Base-by-base conservation (phyloP, 192 early-diverging fungal genomes). In the Chytriomyces hyalinus region DNA sequence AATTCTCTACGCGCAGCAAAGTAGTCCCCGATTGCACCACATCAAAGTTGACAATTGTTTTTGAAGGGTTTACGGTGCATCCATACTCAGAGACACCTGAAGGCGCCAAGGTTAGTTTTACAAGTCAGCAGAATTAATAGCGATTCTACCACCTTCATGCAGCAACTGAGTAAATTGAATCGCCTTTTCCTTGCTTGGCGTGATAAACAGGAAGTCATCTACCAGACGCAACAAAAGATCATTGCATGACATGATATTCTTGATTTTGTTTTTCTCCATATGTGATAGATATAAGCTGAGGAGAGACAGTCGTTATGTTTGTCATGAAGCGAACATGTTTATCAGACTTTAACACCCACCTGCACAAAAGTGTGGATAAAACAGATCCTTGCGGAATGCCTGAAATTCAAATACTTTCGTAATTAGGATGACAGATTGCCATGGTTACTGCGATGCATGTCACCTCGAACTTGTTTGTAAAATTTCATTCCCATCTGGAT, bases 341-440 rank as follows among this genome's bases (percentile, higher is more conserved):
- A 28, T 61, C 74, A 46, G 36, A 28, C 17, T 36, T 48, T 36
- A 6, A 59, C 28, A 61, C 36, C 6, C 45, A 93, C 91, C 86
- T 94, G 92, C 96, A 98, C 64, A 98, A 87, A 6, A 95, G 62
- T 47, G 92, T 86, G 0, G 96, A 98, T 22, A 98, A 78, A 24
- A 92, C 82, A 4, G 95, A 97, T 0, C 96, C 96, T 79, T 98
- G 96, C 3, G 96, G 96, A 45, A 98, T 96, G 5, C 96, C 96
- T 49, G 17, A 57, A 13, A 36, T 36, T 36, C 36, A 36, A 36
- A 4, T 4, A 36, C 36, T 36, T 36, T 36, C 36, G 36, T 4
- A 36, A 36, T 36, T 36, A 36, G 36, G 36, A 26, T 36, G 36
- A 36, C 36, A 4, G 36, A 4, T 36, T 36, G 1, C 1, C 36